Evolutionary conservation across 2,329 filamentous ascomycete genomes (phyloP).

Genomic region (Fusarium succisae): DNA sequence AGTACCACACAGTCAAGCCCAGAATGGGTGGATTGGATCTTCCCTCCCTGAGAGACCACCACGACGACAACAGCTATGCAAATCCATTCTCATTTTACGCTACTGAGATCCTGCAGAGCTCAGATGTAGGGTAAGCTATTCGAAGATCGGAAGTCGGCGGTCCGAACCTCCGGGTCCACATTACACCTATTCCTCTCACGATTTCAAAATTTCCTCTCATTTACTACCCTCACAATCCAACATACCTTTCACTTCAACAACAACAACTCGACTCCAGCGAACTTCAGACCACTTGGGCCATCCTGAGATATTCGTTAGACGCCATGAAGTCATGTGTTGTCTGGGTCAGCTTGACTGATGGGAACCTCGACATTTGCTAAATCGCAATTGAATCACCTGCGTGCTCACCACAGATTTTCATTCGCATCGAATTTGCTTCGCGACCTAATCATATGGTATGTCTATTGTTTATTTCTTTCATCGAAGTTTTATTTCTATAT

Average conservation of each 20-base stretch:
- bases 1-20: background rate
- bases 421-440: background rate
- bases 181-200: background rate
- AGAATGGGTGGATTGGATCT: background rate
- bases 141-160: slow-evolving; percentile 5
- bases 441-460: slow-evolving; percentile 13
- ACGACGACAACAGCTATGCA: background rate
- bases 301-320: background rate
- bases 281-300: fast-evolving
- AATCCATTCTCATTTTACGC: background rate
- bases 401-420: slow-evolving; percentile 2
- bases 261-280: background rate
- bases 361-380: background rate
- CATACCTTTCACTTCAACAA: background rate
- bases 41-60: background rate
- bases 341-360: background rate
- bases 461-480: background rate
- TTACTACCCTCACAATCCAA: background rate
- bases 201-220: background rate
- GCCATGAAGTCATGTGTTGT: background rate
- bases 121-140: background rate
- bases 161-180: slow-evolving; percentile 23
- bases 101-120: background rate
- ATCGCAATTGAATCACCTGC: background rate
- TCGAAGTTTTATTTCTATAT: slow-evolving; percentile 28